Base-by-base conservation (phyloP, 306 rosid species). In the Sindora glabra region DNA sequence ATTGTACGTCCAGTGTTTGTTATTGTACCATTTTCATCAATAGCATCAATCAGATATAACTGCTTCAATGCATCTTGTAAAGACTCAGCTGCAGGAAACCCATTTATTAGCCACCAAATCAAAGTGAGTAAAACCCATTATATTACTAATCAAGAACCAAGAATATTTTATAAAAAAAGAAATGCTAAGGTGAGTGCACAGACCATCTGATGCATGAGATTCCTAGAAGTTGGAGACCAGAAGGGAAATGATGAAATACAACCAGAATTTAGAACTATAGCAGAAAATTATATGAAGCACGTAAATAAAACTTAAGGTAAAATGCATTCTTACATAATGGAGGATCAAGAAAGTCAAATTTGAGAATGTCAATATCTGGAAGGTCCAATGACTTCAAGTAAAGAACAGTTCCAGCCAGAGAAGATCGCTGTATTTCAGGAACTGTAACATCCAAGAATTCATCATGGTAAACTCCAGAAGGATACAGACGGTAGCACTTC, bases 351-450 rank as follows among this genome's bases (percentile, higher is more conserved):
- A 92, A 88, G 71, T 92, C 95, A 69, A 92, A 92, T 75, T 79
- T 85, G 65, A 88, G 95, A 67, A 92, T 88, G 71, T 88, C 94
- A 69, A 92, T 81, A 81, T 92, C 96, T 63, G 90, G 75, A 40
- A 92, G 95, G 85, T 88, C 88, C 82, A 92, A 71, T 41, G 98
- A 92, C 83, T 92, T 92, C 81, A 92, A 83, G 81, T 92, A 83
- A 68, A 92, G 98, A 74, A 92, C 98, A 61, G 79, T 81, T 67
- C 96, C 98, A 24, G 94, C 85, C 5, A 88, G 98, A 19, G 98
- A 92, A 72, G 95, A 85, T 40, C 95, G 79, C 74, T 88, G 98
- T 70, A 88, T 92, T 78, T 92, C 98, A 56, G 98, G 98, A 76
- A 92, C 75, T 72, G 98, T 81, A 53, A 58, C 98, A 72, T 92